Base-by-base conservation (phyloP, 2,329 filamentous ascomycete genomes). In the Thielaviopsis musarum region DNA sequence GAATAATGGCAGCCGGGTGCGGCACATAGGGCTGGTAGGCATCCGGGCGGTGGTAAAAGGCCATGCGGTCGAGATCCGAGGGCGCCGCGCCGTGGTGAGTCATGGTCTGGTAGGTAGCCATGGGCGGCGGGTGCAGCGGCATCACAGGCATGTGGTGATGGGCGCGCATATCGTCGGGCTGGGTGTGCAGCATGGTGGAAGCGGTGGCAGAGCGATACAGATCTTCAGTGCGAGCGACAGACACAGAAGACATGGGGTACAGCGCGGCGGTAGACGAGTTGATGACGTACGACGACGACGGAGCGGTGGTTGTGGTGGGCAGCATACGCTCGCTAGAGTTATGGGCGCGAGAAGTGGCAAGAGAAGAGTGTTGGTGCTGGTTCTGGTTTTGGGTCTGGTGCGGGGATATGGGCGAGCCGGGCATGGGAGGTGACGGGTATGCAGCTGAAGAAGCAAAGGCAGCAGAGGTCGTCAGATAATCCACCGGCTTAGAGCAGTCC, bases 371-470 rank as follows among this genome's bases (percentile, higher is more conserved):
- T 7, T 45, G 38, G 38, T 45, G 13, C 17, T 45, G 38, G 17
- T 15, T 45, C 38, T 45, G 38, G 38, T 45, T 15, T n/a, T 45
- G 38, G 38, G 13, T 15, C 13, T 17, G 12, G 38, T 45, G 38
- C 38, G 38, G 38, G 38, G 38, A 45, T 45, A n/a, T 45, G 12
- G 82, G 80, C 75, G 82, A 84, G 69, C 80, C 81, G 76, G 83
- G 85, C 83, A 85, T 85, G 77, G 83, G 83, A 74, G 83, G 82
- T 77, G 83, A 85, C 70, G 82, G 82, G 73, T 85, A 85, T 69
- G 78, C 79, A 75, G 75, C 75, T 68, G 74, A 74, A 67, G 74
- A 76, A 73, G 75, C 74, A 68, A 73, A 75, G 74, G 76, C 73
- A 75, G 72, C 73, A 38, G 53, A 21, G 21, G 7, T 21, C 21